These are phyloP conservation scores for Aspergillus saccharolyticus DNA, from an alignment of 495 filamentous ascomycete genomes.

Conservation along the genomic window DNA sequence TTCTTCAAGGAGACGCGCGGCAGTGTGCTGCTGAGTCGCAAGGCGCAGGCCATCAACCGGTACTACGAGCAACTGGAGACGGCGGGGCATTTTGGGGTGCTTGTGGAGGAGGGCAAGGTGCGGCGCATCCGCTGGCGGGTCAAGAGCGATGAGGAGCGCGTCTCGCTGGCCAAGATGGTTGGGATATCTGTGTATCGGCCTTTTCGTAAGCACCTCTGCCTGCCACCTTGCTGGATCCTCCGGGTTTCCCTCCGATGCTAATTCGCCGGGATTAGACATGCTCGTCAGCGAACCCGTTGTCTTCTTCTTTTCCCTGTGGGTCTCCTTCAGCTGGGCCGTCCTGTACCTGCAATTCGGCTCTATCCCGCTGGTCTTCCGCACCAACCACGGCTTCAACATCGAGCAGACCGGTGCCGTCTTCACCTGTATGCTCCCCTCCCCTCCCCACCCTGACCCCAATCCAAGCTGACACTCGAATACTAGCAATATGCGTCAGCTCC, in stretches of 20 bases:
- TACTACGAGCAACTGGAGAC: slow-evolving; percentile 74
- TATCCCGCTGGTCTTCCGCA: slow-evolving; percentile 71
- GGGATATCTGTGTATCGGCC: slow-evolving; percentile 68
- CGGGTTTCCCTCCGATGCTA: neutral
- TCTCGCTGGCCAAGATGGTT: slow-evolving; percentile 66
- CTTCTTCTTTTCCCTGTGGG: slow-evolving; percentile 92
- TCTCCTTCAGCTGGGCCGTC: slow-evolving; percentile 83
- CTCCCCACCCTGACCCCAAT: neutral
- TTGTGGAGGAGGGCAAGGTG: slow-evolving; percentile 37
- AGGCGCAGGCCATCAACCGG: slow-evolving; percentile 65
- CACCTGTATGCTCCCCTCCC: slow-evolving; percentile 33
- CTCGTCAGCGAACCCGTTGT: slow-evolving; percentile 89
- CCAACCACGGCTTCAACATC: slow-evolving; percentile 63
- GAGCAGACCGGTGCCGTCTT: slow-evolving; percentile 71
- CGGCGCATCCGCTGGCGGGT: slow-evolving; percentile 79
- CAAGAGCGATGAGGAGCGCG: slow-evolving; percentile 74
- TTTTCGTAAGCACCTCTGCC: slow-evolving; percentile 49
- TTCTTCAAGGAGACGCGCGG: slow-evolving; percentile 82
- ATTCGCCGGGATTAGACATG: slow-evolving; percentile 45
- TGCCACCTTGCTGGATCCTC: neutral
- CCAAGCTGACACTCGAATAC: neutral
- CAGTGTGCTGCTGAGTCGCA: slow-evolving; percentile 72
- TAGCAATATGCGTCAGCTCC: slow-evolving; percentile 62
- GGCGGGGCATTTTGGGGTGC: slow-evolving; percentile 61
- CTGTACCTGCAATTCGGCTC: slow-evolving; percentile 79